These are phyloP conservation scores for Bjerkandera adusta DNA, from an alignment of 1,284 basidiomycete species.

Conservation along the genomic window DNA sequence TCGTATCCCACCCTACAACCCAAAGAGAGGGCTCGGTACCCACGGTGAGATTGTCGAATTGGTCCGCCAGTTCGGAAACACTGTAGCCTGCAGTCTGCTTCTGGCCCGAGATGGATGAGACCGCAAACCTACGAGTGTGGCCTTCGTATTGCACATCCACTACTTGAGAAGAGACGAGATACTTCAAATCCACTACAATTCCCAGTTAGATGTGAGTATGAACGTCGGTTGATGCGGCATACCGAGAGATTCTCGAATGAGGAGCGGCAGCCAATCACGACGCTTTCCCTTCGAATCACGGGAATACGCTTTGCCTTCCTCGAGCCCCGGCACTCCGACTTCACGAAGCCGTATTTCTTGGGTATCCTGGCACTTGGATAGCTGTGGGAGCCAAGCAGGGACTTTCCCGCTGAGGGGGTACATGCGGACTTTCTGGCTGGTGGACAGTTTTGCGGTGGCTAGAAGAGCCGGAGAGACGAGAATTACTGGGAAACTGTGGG, in stretches of 20 bases:
- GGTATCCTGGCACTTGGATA: constrained; percentile 49
- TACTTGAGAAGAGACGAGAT: constrained; percentile 59
- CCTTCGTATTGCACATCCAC: constrained; percentile 69
- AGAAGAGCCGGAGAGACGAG: constrained; percentile 53
- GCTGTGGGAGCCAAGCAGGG: constrained; percentile 44
- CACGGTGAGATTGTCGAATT: constrained; percentile 43
- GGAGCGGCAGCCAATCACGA: constrained; percentile 64
- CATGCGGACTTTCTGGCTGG: constrained; percentile 45
- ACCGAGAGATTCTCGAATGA: constrained; percentile 65
- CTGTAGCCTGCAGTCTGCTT: constrained; percentile 26
- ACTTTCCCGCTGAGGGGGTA: constrained; percentile 44
- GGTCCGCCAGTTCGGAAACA: constrained; percentile 36
- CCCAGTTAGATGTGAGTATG: too few species aligned
- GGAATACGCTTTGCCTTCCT: constrained; percentile 11
- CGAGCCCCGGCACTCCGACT: constrained; percentile 22
- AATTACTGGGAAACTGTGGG: constrained; percentile 40
- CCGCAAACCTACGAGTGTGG: constrained; percentile 46
- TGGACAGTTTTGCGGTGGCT: constrained; percentile 53
- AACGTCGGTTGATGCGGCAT: too few species aligned
- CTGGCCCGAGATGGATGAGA: constrained; percentile 45
- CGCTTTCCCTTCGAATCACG: constrained; percentile 37
- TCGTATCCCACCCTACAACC: constrained; percentile 62
- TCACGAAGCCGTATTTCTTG: constrained; percentile 51
- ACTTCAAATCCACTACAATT: constrained; percentile 74
- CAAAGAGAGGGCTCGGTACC: constrained; percentile 41